Evolutionary conservation across 257 asterid species (phyloP).

Genomic region (Solanum megistacrolobum): DNA sequence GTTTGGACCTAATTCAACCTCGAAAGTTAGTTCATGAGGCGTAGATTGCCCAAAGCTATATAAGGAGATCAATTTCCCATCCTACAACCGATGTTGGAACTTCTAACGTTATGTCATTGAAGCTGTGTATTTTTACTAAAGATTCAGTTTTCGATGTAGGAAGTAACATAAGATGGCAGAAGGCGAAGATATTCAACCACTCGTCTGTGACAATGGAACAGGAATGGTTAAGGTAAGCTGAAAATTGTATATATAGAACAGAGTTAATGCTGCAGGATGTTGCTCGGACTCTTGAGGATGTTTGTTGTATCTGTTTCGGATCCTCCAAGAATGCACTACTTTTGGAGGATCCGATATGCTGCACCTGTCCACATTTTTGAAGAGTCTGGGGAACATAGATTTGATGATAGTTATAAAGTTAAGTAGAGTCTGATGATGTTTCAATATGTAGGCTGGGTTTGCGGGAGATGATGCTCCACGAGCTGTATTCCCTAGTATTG

Average conservation of each 20-base stretch:
- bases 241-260: not conserved
- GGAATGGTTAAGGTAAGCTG: constrained; percentile 41
- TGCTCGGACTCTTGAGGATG: not conserved
- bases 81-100: not conserved
- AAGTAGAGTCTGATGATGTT: not conserved
- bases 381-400: not conserved
- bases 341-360: not conserved
- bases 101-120: not conserved
- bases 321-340: not conserved
- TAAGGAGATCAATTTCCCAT: not conserved
- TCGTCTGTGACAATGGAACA: constrained; percentile 35
- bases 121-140: not conserved
- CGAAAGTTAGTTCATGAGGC: not conserved
- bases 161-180: constrained; percentile 23
- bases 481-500: constrained; percentile 89
- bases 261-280: not conserved
- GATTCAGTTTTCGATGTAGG: constrained; percentile 6
- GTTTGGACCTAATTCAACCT: not conserved
- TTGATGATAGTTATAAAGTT: not conserved
- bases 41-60: not conserved
- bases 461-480: constrained; percentile 97
- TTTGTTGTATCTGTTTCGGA: not conserved
- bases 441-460: constrained; percentile 62
- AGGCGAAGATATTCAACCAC: constrained; percentile 28
- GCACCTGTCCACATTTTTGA: not conserved